Conservation (phyloP, 805 yeast species). For the Cyberlindnera samutprakarnensis region DNA sequence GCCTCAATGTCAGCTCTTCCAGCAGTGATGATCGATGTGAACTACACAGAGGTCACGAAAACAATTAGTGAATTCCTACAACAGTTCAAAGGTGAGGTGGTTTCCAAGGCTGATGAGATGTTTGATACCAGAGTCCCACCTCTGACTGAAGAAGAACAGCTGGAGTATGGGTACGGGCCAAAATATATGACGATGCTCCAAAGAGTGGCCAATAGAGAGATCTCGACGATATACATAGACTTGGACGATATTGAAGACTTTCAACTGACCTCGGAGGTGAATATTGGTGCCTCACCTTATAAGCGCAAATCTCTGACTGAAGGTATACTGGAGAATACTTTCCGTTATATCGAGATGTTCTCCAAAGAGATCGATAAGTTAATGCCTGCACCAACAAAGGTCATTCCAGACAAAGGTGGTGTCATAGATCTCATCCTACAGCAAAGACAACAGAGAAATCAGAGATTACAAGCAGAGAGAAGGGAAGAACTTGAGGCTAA, state of each 20-base stretch:
- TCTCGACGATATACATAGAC: constrained; percentile 60
- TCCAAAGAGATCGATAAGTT: constrained; percentile 67
- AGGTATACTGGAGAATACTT: constrained; percentile 63
- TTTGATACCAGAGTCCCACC: constrained; percentile 27
- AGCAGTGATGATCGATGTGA: constrained; percentile 60
- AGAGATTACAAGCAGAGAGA: constrained; percentile 59
- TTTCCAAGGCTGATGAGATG: constrained; percentile 25
- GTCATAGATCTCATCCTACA: constrained; percentile 89
- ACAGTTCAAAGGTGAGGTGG: constrained; percentile 47
- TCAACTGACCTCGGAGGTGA: constrained; percentile 40
- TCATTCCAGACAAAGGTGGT: constrained; percentile 73
- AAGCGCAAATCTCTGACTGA: constrained; percentile 38
- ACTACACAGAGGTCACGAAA: constrained; percentile 58
- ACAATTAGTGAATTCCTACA: constrained; percentile 57
- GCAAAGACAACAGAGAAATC: constrained; percentile 81
- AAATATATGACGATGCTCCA: constrained; percentile 76
- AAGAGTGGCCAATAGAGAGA: constrained; percentile 76
- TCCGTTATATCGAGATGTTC: constrained; percentile 74
- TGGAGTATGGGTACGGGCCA: constrained; percentile 34
- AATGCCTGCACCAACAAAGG: constrained; percentile 83
- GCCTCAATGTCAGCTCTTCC: constrained; percentile 36
- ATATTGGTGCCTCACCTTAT: constrained; percentile 15
- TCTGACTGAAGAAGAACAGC: constrained; percentile 19
- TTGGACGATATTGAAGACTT: constrained; percentile 76
- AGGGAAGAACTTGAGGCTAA: constrained; percentile 50